Evolutionary conservation across 164 flowering plant species (phyloP), one percentile per base, ranked within the genome.

Genomic region (Stephania japonica): DNA sequence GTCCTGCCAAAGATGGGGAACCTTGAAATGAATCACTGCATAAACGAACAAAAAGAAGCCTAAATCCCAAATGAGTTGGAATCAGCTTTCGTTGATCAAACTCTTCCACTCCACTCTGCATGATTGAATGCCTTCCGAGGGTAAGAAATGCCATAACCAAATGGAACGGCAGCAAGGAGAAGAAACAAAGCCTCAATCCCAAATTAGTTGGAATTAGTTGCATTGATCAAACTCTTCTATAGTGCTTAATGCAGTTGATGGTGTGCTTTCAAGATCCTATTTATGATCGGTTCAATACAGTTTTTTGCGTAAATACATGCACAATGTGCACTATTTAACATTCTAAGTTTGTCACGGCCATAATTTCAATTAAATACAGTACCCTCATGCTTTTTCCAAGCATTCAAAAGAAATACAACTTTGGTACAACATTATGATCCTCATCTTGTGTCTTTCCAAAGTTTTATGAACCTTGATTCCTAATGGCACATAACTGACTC

Each of bases 281-380:
- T 32, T 32, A 32, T 32, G 38, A 32, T 32, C 38, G 3, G 4
- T 32, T 59, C 64, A 23, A 56, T 9, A 38, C 0, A 23, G 9
- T 63, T 79, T 78, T 78, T 47, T 74, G 78, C 42, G 78, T 4
- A 21, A 59, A 59, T 59, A 10, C 23, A 59, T 24, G 21, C 64
- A 19, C 21, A 6, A 19, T n/a, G 23, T 59, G n/a, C 25, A 18
- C 24, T 4, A 59, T 9, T n/a, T 24, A 59, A 59, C 64, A 19
- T 59, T 59, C 21, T 32, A 32, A 0, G 38, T 32, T 2, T 32
- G 38, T 59, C n/a, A 59, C 25, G 19, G 5, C 23, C 64, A 59
- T 59, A 59, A 0, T 59, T 59, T 59, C 24, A 7, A 59, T 6
- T 59, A 3, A 59, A n/a, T n/a, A 19, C 10, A 59, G 64, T 8